Percentiles rank a stretch among this genome's conserved stretches.
These are phyloP conservation scores for Salvia splendens DNA, from an alignment of 257 asterid genomes.

Conservation along the genomic window DNA sequence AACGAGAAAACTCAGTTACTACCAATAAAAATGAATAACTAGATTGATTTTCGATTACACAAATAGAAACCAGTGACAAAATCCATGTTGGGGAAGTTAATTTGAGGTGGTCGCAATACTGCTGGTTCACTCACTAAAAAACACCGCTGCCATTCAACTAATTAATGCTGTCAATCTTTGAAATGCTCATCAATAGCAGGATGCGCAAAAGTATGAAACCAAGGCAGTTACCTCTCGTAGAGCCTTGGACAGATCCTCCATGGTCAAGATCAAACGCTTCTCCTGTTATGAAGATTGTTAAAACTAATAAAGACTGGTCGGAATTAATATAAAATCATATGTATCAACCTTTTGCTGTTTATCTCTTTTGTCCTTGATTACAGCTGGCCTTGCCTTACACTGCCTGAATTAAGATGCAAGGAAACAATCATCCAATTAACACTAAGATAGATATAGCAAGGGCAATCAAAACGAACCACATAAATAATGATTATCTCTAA, in stretches of 20 bases:
- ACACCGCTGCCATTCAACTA: too few relatives aligned
- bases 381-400: constrained; percentile 89
- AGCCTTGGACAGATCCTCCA: constrained; percentile 98
- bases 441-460: constrained; percentile 1
- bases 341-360: constrained; percentile 84
- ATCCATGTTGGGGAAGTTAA: too few relatives aligned
- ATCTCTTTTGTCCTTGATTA: constrained; percentile 86
- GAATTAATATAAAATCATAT: constrained; percentile 24
- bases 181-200: neutral
- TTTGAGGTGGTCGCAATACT: too few relatives aligned
- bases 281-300: constrained; percentile 57
- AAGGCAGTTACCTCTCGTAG: constrained; percentile 65
- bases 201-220: neutral
- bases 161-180: neutral
- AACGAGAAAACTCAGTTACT: constrained; percentile 24
- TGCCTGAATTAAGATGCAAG: constrained; percentile 55
- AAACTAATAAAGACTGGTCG: constrained; percentile 6
- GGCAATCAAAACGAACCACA: constrained; percentile 14
- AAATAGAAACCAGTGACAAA: too few relatives aligned
- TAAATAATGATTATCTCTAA: neutral
- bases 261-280: constrained; percentile 84
- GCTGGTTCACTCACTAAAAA: too few relatives aligned
- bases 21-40: neutral
- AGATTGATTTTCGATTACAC: too few relatives aligned
- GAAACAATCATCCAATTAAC: constrained; percentile 19